Evolutionary conservation across 1,284 basidiomycete species (phyloP).

Genomic region (Malassezia equina): DNA sequence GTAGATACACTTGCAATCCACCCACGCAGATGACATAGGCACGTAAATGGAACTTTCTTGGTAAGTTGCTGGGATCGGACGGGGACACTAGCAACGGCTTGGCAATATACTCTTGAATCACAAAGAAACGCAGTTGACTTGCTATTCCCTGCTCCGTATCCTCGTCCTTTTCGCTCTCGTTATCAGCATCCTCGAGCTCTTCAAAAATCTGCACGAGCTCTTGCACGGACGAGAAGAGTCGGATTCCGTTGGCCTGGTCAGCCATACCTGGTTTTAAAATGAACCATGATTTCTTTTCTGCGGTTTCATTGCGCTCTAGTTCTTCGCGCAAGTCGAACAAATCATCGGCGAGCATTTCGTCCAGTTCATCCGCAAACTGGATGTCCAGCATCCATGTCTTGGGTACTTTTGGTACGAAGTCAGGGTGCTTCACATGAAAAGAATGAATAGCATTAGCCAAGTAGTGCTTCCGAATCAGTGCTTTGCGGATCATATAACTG

Average conservation of each 20-base stretch:
- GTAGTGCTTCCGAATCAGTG: slow-evolving; percentile 88
- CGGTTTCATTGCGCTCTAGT: slow-evolving; percentile 50
- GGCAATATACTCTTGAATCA: slow-evolving; percentile 66
- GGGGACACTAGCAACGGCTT: slow-evolving; percentile 23
- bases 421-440: slow-evolving; percentile 20
- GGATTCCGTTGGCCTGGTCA: slow-evolving; percentile 86
- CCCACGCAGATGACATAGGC: slow-evolving; percentile 74
- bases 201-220: slow-evolving; percentile 68
- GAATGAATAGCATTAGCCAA: slow-evolving; percentile 64
- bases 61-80: neutral
- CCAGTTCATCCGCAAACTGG: slow-evolving; percentile 84
- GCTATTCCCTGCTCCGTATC: slow-evolving; percentile 41
- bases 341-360: slow-evolving; percentile 86
- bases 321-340: slow-evolving; percentile 70
- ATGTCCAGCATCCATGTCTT: slow-evolving; percentile 79
- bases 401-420: slow-evolving; percentile 52
- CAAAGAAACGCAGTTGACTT: slow-evolving; percentile 87
- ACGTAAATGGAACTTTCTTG: slow-evolving; percentile 70
- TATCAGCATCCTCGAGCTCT: slow-evolving; percentile 61
- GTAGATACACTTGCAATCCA: slow-evolving; percentile 53
- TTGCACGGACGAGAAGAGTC: slow-evolving; percentile 73
- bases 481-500: slow-evolving; percentile 80
- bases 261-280: slow-evolving; percentile 91
- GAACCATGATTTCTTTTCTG: slow-evolving; percentile 49
- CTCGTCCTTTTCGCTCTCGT: slow-evolving; percentile 16